phyloP scores from a whole-genome alignment of 1,284 basidiomycete genomes.

The Rhodofomes roseus region DNA sequence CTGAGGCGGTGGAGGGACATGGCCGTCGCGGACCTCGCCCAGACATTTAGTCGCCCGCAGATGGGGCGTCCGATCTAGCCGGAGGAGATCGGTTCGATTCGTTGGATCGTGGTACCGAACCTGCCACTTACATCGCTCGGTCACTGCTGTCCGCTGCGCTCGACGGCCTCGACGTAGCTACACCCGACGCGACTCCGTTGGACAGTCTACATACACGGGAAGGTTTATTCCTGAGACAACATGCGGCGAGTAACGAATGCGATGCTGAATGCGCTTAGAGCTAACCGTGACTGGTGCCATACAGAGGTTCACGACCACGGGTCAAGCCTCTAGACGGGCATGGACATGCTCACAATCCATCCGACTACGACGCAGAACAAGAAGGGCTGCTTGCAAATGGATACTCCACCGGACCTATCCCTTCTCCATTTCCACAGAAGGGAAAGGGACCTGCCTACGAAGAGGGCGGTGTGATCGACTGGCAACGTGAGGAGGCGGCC shows the following conservation, averaged over 20 bases:
- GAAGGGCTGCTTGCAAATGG: slow-evolving; percentile 17
- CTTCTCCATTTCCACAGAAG: neutral
- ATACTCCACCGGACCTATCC: slow-evolving; percentile 3
- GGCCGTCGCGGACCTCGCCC: neutral
- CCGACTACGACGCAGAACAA: slow-evolving; percentile 18
- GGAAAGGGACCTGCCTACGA: slow-evolving; percentile 32
- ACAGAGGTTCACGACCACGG: slow-evolving; percentile 9
- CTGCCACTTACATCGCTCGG: neutral
- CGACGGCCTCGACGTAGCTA: neutral
- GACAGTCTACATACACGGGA: neutral
- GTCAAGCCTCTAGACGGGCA: slow-evolving; percentile 9
- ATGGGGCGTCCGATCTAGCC: neutral
- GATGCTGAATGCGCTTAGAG: neutral
- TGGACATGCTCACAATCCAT: neutral
- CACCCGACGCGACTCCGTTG: neutral
- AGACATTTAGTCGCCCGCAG: neutral
- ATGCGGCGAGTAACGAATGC: neutral
- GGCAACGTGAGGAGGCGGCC: slow-evolving; percentile 63
- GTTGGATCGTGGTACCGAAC: neutral
- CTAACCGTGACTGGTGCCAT: neutral
- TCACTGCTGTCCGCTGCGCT: neutral
- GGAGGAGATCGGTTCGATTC: slow-evolving; percentile 1
- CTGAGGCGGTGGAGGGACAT: neutral
- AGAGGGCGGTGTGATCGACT: slow-evolving; percentile 64
- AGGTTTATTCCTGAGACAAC: neutral